These are phyloP conservation scores for Malassezia japonica DNA, from an alignment of 1,284 basidiomycete species.

Conservation along the genomic window DNA sequence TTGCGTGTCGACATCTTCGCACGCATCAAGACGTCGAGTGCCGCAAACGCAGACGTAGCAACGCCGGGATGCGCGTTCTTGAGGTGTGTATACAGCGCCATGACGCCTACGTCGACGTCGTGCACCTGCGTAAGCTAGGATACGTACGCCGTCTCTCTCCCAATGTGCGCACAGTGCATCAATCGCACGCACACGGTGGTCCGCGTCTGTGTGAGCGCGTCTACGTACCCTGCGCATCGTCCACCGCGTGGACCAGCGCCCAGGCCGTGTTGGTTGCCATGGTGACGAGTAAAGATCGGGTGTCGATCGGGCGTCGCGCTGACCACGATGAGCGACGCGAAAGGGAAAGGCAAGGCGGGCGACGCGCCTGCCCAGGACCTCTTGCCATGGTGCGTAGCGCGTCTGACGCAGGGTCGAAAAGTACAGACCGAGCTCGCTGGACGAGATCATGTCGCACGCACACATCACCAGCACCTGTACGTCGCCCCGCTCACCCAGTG, in stretches of 20 bases:
- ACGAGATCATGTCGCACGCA: conserved; percentile 45
- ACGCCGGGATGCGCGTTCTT: background rate
- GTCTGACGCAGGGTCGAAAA: conserved; percentile 40
- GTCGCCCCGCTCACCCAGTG: conserved; percentile 18
- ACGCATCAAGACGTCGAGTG: background rate
- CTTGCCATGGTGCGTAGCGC: conserved; percentile 16
- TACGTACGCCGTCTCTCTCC: background rate
- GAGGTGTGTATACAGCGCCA: conserved; percentile 1
- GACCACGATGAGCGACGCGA: conserved; percentile 6
- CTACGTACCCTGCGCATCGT: conserved; percentile 1
- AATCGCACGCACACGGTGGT: background rate
- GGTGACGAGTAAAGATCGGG: background rate
- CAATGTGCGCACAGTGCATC: background rate
- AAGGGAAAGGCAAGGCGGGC: conserved; percentile 4
- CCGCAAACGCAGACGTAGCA: background rate
- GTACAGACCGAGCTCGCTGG: conserved; percentile 40
- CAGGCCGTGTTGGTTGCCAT: background rate
- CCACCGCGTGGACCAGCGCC: conserved; percentile 5
- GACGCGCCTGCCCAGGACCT: conserved; percentile 1
- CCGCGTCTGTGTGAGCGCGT: background rate
- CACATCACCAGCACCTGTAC: conserved; percentile 41
- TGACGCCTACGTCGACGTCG: conserved; percentile 9
- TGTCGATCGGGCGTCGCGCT: conserved; percentile 3
- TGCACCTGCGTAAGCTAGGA: background rate
- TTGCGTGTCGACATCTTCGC: background rate